Conservation (phyloP, 192 early-diverging fungal genomes). For the Chytriomyces sp. region DNA sequence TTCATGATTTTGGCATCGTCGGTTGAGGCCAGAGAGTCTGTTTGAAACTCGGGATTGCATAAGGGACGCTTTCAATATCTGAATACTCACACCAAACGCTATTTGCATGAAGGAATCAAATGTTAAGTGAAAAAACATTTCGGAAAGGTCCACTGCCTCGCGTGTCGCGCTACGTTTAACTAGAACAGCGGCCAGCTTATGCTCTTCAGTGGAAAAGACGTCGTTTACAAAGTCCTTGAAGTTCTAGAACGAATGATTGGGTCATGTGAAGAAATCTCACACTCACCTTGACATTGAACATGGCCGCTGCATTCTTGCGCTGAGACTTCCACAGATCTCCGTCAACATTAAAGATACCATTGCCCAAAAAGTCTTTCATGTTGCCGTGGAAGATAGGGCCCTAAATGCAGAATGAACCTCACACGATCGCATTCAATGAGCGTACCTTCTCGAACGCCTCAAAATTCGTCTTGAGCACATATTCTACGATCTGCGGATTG, state of each 20-base stretch:
- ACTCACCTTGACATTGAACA: neutral
- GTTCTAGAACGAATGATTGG: slow-evolving; percentile 19
- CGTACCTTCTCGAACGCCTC: slow-evolving; percentile 36
- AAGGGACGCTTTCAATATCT: neutral
- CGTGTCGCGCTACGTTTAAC: neutral
- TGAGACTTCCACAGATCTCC: slow-evolving; percentile 57
- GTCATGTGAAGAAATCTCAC: neutral
- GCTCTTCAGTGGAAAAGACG: slow-evolving; percentile 36
- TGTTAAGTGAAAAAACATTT: slow-evolving; percentile 44
- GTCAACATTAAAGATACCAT: slow-evolving; percentile 75
- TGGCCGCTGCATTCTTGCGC: slow-evolving; percentile 49
- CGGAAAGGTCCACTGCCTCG: slow-evolving; percentile 34
- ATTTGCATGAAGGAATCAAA: slow-evolving; percentile 42
- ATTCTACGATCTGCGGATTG: slow-evolving; percentile 40
- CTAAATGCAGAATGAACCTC: neutral
- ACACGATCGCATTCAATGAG: neutral
- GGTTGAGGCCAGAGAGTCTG: neutral
- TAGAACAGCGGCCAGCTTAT: slow-evolving; percentile 15
- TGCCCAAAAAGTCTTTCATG: slow-evolving; percentile 57
- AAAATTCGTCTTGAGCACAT: slow-evolving; percentile 43
- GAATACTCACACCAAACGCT: slow-evolving; percentile 32
- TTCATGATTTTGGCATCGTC: slow-evolving; percentile 18
- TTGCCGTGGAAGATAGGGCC: slow-evolving; percentile 1
- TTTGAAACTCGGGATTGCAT: neutral
- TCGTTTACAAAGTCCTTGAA: slow-evolving; percentile 39